Percentiles rank a stretch among this genome's conserved stretches.
Conservation (phyloP, 2,329 filamentous ascomycete genomes). For the Sarocladiaceae sp. region DNA sequence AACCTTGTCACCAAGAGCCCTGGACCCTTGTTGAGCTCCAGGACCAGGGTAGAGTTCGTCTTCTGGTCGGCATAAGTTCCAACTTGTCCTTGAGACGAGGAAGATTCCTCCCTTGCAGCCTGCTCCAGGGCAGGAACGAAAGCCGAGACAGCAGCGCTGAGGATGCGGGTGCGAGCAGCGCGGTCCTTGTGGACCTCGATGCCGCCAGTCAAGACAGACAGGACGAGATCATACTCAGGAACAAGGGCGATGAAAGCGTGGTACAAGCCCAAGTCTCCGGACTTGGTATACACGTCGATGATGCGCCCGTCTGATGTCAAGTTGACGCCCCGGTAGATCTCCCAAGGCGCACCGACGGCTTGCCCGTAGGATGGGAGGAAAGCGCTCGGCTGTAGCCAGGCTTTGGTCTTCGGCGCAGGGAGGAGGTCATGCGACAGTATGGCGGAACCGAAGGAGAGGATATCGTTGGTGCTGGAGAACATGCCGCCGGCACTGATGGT, state of each 20-base stretch:
- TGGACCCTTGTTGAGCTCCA: conserved; percentile 30
- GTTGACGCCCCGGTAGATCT: conserved; percentile 32
- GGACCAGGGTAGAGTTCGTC: conserved; percentile 32
- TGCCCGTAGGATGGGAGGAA: conserved; percentile 27
- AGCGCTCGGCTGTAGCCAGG: conserved; percentile 36
- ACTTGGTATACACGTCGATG: conserved; percentile 41
- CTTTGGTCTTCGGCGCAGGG: conserved; percentile 28
- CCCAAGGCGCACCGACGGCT: conserved; percentile 38
- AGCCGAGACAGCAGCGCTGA: conserved; percentile 24
- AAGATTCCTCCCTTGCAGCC: conserved; percentile 31
- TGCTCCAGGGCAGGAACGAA: conserved; percentile 36
- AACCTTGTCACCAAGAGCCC: conserved; percentile 33
- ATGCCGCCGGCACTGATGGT: conserved; percentile 29
- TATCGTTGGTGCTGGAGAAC: conserved; percentile 34
- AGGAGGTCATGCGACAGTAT: conserved; percentile 38
- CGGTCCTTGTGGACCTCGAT: conserved; percentile 18
- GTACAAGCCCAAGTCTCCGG: conserved; percentile 36
- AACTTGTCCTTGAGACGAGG: conserved; percentile 16
- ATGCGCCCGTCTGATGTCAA: conserved; percentile 30
- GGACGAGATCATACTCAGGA: conserved; percentile 38
- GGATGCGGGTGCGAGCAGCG: conserved; percentile 15
- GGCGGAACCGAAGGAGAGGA: conserved; percentile 33
- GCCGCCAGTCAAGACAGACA: conserved; percentile 32
- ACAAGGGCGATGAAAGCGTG: conserved; percentile 33
- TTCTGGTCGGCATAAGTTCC: conserved; percentile 31